These are phyloP conservation scores for Vigna nakashimae DNA, from an alignment of 306 rosid species.

Conservation along the genomic window DNA sequence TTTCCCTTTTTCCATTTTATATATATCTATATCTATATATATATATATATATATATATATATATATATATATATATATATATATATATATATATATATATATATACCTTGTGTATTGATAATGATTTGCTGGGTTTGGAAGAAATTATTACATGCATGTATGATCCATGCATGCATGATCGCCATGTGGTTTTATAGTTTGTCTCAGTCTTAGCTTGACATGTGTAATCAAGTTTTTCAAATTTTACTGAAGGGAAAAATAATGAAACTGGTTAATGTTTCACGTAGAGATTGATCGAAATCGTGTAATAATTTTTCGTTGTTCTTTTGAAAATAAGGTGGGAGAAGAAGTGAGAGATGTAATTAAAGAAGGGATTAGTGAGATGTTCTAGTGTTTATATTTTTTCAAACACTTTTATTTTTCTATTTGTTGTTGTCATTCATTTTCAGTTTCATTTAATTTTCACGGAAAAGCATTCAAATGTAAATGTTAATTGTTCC, in stretches of 20 bases:
- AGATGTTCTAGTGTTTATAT: not conserved
- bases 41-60: no score
- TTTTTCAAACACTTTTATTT: conserved; percentile 5
- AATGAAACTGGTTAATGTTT: not conserved
- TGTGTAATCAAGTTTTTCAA: not conserved
- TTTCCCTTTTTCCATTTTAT: not conserved
- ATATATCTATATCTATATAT: no score
- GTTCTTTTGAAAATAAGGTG: not conserved
- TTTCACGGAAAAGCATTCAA: no score
- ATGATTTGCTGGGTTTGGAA: not conserved
- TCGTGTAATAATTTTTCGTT: not conserved
- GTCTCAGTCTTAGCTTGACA: not conserved
- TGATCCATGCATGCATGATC: not conserved
- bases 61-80: no score
- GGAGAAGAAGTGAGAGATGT: not conserved
- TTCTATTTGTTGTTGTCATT: not conserved
- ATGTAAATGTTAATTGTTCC: no score
- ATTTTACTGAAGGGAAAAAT: not conserved
- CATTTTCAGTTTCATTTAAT: not conserved
- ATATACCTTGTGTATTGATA: not conserved
- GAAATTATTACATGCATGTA: not conserved
- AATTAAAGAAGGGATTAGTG: not conserved
- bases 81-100: no score
- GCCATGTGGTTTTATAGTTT: not conserved
- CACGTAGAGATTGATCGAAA: not conserved